These are phyloP conservation scores for Coffea humblotiana DNA, from an alignment of 305 asterid genomes.

Conservation along the genomic window DNA sequence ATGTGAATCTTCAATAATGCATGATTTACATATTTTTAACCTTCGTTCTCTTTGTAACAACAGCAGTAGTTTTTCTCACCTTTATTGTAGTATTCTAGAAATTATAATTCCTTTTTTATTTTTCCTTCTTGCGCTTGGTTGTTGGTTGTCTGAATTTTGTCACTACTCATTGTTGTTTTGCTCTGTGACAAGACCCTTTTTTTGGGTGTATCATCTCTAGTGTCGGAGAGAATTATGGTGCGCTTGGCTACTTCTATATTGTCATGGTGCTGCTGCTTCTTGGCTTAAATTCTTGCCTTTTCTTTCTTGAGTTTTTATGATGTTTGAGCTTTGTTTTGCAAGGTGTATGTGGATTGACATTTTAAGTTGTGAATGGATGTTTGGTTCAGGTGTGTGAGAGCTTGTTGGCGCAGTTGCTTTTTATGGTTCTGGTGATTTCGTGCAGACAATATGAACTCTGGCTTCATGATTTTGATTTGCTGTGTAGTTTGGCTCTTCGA, in stretches of 20 bases:
- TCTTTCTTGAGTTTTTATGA: constrained; percentile 6
- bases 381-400: constrained; percentile 70
- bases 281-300: not conserved
- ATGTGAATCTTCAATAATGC: not conserved
- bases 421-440: constrained; percentile 63
- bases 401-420: constrained; percentile 75
- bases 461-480: constrained; percentile 76
- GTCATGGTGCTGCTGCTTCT: not conserved
- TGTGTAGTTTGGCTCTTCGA: constrained; percentile 65
- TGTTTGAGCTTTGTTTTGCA: constrained; percentile 15
- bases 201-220: not conserved
- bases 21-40: not conserved
- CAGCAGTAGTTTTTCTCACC: not conserved
- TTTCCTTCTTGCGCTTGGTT: not conserved
- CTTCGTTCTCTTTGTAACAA: not conserved
- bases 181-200: not conserved
- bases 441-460: constrained; percentile 62
- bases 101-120: not conserved
- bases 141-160: not conserved
- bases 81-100: not conserved
- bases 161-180: not conserved
- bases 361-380: constrained; percentile 59
- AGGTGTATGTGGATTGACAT: constrained; percentile 43
- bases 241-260: not conserved
- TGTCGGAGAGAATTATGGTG: not conserved